Base-by-base conservation (phyloP, 768 basidiomycete species). In the Suillus occidentalis region DNA sequence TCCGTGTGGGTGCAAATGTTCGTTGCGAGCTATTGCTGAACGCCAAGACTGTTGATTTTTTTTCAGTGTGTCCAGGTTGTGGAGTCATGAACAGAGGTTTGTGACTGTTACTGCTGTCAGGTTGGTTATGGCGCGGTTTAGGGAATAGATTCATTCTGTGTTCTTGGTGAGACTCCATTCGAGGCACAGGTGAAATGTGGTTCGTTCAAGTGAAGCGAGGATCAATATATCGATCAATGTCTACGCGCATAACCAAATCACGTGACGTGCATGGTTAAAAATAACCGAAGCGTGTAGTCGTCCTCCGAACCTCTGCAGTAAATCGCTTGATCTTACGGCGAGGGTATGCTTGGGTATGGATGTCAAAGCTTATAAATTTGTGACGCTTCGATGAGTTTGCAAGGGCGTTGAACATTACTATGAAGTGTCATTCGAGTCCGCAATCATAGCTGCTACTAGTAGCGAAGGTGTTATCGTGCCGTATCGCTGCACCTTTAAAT, bases 21-120 rank as follows among this genome's bases (percentile, higher is more conserved):
- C 66, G 66, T 47, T 66, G 71, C 61, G 63, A 55, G 10, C 59
- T 57, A 22, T 10, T 47, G 18, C 52, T 39, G 20, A 72, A 67
- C 22, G 31, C 10, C n/a, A 58, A 18, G n/a, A 62, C 61, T 16
- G 6, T 28, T 6, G 25, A n/a, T 42, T 42, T 40, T 20, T 59
- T 42, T 42, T 42, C 58, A 42, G 58, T 42, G 58, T 31, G 25
- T 31, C 58, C 18, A 31, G 58, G 25, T 42, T 42, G 39, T 42
- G 58, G 28, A 42, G 25, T 42, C 40, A 59, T 59, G 58, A 28
- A 59, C 5, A 59, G 25, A 59, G 39, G 58, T 18, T 42, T 59
- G 42, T 59, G 58, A 16, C 25, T 20, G 20, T 28, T 67, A 22
- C 37, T 59, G 28, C 53, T 20, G 45, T 64, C 39, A 6, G 39